Evolutionary conservation across 192 early-diverging fungal genomes (phyloP).

Genomic region (Phlyctochytrium planicorne): DNA sequence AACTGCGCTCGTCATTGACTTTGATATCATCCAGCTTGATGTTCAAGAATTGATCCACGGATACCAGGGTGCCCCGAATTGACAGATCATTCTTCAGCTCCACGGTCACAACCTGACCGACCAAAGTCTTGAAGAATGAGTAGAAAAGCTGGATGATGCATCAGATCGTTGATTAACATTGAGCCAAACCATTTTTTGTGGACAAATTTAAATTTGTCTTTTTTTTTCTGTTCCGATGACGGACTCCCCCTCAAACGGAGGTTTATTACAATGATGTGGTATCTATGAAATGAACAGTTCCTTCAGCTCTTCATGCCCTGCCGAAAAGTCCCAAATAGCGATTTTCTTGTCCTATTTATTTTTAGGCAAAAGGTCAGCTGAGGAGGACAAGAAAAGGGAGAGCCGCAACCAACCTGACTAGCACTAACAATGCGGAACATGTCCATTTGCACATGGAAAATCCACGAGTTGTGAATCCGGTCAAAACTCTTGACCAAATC

Average conservation of each 20-base stretch:
- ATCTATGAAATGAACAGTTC: no score
- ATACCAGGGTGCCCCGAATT: slow-evolving; percentile 88
- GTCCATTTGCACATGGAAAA: slow-evolving; percentile 94
- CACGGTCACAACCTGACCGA: slow-evolving; percentile 91
- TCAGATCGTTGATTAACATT: no score
- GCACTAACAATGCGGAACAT: slow-evolving; percentile 77
- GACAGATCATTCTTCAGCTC: slow-evolving; percentile 99
- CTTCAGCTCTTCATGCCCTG: slow-evolving; percentile 21
- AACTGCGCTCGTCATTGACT: slow-evolving; percentile 76
- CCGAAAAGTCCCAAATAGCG: slow-evolving; percentile 54
- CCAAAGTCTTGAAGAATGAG: slow-evolving; percentile 99
- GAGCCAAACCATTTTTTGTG: no score
- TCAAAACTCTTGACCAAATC: slow-evolving; percentile 68
- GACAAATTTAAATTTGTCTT: no score
- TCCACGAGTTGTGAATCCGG: slow-evolving; percentile 79
- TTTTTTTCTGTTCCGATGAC: no score
- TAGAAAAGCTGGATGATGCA: slow-evolving; percentile 91
- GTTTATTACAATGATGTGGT: no score
- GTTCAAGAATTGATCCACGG: slow-evolving; percentile 99
- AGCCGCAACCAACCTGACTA: slow-evolving; percentile 55
- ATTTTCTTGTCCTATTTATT: slow-evolving; percentile 45
- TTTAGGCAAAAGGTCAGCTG: neutral
- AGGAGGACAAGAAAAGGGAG: no score
- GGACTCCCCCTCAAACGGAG: no score
- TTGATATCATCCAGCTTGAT: slow-evolving; percentile 94